These are phyloP conservation scores for Lactarius hatsudake DNA, from an alignment of 768 basidiomycete species.

Conservation along the genomic window DNA sequence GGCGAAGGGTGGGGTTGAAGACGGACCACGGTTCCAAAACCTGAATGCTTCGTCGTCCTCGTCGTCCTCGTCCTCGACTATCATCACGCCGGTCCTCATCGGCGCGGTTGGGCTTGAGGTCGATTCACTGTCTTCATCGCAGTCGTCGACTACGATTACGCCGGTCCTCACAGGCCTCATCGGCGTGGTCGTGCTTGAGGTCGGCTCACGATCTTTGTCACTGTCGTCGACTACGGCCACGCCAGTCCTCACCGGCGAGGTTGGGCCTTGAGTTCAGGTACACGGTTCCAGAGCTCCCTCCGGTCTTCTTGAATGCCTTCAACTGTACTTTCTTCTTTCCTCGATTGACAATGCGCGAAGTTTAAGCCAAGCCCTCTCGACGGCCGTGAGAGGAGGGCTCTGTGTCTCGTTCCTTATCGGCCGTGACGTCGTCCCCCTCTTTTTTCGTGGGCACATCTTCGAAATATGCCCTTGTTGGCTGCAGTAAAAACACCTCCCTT, in stretches of 20 bases:
- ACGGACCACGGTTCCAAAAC: not conserved
- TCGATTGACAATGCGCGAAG: not conserved
- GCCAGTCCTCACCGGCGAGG: too few relatives aligned
- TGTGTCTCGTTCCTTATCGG: not conserved
- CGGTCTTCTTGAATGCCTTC: not conserved
- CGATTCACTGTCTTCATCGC: too few relatives aligned
- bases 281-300: not conserved
- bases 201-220: too few relatives aligned
- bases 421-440: not conserved
- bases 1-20: not conserved
- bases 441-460: not conserved
- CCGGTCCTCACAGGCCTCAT: too few relatives aligned
- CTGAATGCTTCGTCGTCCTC: too few relatives aligned
- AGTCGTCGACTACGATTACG: too few relatives aligned
- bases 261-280: too few relatives aligned
- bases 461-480: not conserved
- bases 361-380: not conserved
- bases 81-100: too few relatives aligned
- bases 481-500: not conserved
- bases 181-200: too few relatives aligned
- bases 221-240: not conserved
- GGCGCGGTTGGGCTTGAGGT: too few relatives aligned
- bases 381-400: not conserved
- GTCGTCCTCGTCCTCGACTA: not conserved
- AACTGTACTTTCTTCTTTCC: not conserved